Conservation (phyloP, 805 yeast species). For the Blastobotrys attinorum region DNA sequence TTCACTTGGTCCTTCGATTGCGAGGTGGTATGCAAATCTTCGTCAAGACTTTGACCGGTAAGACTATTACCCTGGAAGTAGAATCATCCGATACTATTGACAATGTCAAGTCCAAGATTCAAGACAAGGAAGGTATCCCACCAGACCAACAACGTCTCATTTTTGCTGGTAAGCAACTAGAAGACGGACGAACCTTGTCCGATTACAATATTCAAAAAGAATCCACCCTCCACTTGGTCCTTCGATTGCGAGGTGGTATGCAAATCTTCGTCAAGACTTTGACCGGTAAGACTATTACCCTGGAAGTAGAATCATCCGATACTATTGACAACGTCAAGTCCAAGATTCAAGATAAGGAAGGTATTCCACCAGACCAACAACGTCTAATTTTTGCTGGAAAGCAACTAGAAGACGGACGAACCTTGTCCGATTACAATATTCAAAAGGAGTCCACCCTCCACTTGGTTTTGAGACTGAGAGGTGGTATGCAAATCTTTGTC, state of each 20-base stretch:
- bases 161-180: conserved; percentile 94
- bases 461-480: conserved; percentile 79
- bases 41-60: conserved; percentile 84
- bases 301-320: conserved; percentile 88
- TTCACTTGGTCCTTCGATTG: conserved; percentile 73
- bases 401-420: conserved; percentile 92
- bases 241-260: conserved; percentile 85
- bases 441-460: conserved; percentile 88
- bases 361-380: conserved; percentile 95
- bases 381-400: conserved; percentile 93
- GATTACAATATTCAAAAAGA: conserved; percentile 96
- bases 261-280: conserved; percentile 76
- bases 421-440: conserved; percentile 87
- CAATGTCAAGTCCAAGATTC: conserved; percentile 91
- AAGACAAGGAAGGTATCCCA: conserved; percentile 95
- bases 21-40: conserved; percentile 93
- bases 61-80: conserved; percentile 82
- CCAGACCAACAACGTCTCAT: conserved; percentile 95
- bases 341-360: conserved; percentile 93
- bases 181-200: conserved; percentile 90
- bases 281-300: conserved; percentile 85
- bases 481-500: conserved; percentile 87
- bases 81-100: conserved; percentile 94
- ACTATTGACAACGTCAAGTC: conserved; percentile 91
- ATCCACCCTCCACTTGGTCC: conserved; percentile 75